Evolutionary conservation across 228 moss, liverwort and hornwort genomes (phyloP), one percentile per base, ranked within the genome.

Genomic region (Sphagnum magellanicum): DNA sequence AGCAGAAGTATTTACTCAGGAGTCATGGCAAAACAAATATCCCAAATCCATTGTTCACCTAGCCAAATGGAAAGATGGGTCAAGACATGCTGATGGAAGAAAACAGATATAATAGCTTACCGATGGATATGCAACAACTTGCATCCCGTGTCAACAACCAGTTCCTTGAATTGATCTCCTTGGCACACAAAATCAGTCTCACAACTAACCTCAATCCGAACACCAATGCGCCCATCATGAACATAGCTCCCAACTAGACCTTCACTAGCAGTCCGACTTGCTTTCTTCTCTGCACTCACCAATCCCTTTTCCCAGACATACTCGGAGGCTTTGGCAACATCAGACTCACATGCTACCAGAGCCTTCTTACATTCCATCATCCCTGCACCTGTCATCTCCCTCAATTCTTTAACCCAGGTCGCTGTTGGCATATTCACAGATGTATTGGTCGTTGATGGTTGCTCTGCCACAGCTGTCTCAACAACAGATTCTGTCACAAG

Each of bases 101-200:
- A 53, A 11, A 60, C 10, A 6, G 48, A 5, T 6, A 5, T 69
- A 10, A 0, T 0, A 49, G 78, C 83, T 74, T 68, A 87, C 87
- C 64, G 71, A 76, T 60, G 95, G 92, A 71, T 87, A 95, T 4
- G 92, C 92, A 60, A 89, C 92, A 48, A 86, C 85, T 91, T 96
- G 92, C 92, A 96, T 92, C 92, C 92, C 74, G 92, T 70, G 73
- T 92, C 91, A 17, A 84, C 68, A 74, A 96, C 92, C 46, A 96
- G 88, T 66, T 83, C 87, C 81, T 86, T 92, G 79, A 96, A 96
- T 73, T 76, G 78, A 60, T 79, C 78, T 60, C 92, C 91, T 64
- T 92, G 81, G 5, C 92, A 84, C 6, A 96, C 95, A 70, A 96
- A 96, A 68, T 95, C 95, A n/a, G 95, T 96, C 80, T 96, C 95